These are phyloP conservation scores for Neurospora tetraspora DNA, from an alignment of 495 filamentous ascomycete species.

Conservation along the genomic window DNA sequence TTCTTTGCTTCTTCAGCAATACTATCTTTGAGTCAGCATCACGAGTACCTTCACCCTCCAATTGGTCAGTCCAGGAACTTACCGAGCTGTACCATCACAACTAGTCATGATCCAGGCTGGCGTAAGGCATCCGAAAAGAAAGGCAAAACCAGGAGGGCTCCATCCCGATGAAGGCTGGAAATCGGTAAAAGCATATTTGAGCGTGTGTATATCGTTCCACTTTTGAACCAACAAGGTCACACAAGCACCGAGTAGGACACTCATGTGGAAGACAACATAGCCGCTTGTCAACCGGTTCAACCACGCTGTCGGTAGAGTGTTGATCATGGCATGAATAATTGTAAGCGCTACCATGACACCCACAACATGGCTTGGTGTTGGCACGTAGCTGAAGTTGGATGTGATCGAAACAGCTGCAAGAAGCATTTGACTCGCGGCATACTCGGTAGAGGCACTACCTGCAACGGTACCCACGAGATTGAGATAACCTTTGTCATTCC, in stretches of 20 bases:
- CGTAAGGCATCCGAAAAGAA: conserved; percentile 58
- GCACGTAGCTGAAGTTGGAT: conserved; percentile 42
- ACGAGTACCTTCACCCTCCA: too few species aligned
- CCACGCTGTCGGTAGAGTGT: conserved; percentile 51
- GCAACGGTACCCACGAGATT: conserved; percentile 58
- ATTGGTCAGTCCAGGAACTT: not conserved
- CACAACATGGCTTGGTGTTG: conserved; percentile 42
- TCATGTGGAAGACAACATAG: conserved; percentile 57
- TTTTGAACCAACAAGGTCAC: conserved; percentile 50
- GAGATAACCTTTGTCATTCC: conserved; percentile 44
- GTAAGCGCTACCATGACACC: conserved; percentile 53
- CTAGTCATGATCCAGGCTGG: conserved; percentile 56
- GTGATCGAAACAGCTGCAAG: conserved; percentile 56
- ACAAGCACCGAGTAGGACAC: conserved; percentile 46
- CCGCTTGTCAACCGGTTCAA: conserved; percentile 55
- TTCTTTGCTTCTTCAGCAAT: conserved; percentile 55
- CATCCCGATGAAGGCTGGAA: conserved; percentile 51
- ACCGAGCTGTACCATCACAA: conserved; percentile 24
- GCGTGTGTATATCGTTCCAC: conserved; percentile 43
- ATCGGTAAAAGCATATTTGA: conserved; percentile 54
- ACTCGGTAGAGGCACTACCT: conserved; percentile 56
- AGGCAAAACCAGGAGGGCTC: conserved; percentile 54
- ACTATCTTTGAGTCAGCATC: conserved; percentile 1
- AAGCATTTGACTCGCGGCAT: conserved; percentile 58
- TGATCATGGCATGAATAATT: conserved; percentile 44